phyloP scores from a whole-genome alignment of 441 rosid species.

The Populus hybrid region DNA sequence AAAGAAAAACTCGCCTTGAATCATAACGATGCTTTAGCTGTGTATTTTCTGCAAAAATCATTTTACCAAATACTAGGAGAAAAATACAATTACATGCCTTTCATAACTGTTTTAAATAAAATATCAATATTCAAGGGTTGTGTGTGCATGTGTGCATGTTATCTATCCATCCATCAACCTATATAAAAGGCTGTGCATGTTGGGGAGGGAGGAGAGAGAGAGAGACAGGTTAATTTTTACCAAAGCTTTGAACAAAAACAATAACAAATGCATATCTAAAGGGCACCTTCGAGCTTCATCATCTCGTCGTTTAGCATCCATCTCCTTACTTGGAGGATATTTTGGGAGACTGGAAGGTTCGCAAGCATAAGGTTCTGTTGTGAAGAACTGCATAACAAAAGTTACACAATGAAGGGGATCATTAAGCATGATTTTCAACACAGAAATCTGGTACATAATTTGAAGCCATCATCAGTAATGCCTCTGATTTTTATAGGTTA shows the following conservation, averaged over 20 bases:
- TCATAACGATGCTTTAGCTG: neutral
- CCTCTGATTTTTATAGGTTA: neutral
- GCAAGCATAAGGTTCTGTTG: constrained; percentile 76
- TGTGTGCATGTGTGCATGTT: neutral
- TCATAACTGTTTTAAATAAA: neutral
- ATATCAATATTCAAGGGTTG: neutral
- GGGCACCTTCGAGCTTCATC: constrained; percentile 84
- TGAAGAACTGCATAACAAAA: constrained; percentile 55
- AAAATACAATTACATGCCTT: neutral
- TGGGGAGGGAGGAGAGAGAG: neutral
- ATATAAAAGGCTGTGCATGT: neutral
- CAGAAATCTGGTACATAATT: neutral
- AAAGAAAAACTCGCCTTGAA: neutral
- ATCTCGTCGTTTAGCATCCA: constrained; percentile 85
- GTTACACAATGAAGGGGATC: neutral
- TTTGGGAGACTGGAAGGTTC: constrained; percentile 92
- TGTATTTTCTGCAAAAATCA: neutral
- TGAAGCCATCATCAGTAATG: neutral
- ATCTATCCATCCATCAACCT: neutral
- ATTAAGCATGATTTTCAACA: neutral
- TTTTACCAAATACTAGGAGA: neutral
- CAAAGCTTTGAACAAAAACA: neutral
- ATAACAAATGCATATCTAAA: constrained; percentile 10
- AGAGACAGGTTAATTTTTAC: neutral
- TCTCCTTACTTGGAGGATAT: constrained; percentile 94